These are phyloP conservation scores for Alternaria sp. DNA, from an alignment of 2,329 filamentous ascomycete species.

Conservation along the genomic window DNA sequence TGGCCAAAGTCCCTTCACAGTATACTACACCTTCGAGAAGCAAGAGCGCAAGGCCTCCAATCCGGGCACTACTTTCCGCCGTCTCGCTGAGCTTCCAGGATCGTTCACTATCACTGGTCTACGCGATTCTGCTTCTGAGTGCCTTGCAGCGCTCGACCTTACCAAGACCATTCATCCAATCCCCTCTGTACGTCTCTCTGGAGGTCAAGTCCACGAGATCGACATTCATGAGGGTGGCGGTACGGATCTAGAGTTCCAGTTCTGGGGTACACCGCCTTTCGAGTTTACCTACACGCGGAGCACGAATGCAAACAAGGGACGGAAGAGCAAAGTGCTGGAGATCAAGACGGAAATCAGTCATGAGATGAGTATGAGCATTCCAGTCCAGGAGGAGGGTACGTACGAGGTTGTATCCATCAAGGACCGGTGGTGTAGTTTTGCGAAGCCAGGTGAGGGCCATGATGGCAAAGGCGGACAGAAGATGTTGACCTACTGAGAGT, in stretches of 20 bases:
- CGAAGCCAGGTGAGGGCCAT: slow-evolving; percentile 65
- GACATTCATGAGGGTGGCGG: slow-evolving; percentile 98
- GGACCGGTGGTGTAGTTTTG: slow-evolving; percentile 89
- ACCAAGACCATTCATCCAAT: slow-evolving; percentile 87
- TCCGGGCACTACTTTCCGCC: slow-evolving; percentile 82
- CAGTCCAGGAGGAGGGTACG: slow-evolving; percentile 90
- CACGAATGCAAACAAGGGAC: slow-evolving; percentile 72
- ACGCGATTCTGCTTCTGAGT: slow-evolving; percentile 86
- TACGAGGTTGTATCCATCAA: slow-evolving; percentile 98
- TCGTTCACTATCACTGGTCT: slow-evolving; percentile 86
- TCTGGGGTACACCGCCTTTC: slow-evolving; percentile 93
- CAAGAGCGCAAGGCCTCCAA: slow-evolving; percentile 79
- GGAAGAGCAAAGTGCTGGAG: slow-evolving; percentile 76
- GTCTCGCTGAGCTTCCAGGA: slow-evolving; percentile 89
- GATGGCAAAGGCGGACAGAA: slow-evolving; percentile 46
- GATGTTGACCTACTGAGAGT: slow-evolving; percentile 45
- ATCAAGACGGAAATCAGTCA: slow-evolving; percentile 87
- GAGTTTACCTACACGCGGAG: slow-evolving; percentile 97
- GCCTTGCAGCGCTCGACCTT: slow-evolving; percentile 78
- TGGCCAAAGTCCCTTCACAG: slow-evolving; percentile 88
- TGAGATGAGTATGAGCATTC: slow-evolving; percentile 80
- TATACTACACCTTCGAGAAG: slow-evolving; percentile 88
- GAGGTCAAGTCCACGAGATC: slow-evolving; percentile 78
- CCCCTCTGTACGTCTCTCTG: slow-evolving; percentile 87
- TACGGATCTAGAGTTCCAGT: slow-evolving; percentile 92